Base-by-base conservation (phyloP, 345 rosid genomes). In the Acer saccharum region DNA sequence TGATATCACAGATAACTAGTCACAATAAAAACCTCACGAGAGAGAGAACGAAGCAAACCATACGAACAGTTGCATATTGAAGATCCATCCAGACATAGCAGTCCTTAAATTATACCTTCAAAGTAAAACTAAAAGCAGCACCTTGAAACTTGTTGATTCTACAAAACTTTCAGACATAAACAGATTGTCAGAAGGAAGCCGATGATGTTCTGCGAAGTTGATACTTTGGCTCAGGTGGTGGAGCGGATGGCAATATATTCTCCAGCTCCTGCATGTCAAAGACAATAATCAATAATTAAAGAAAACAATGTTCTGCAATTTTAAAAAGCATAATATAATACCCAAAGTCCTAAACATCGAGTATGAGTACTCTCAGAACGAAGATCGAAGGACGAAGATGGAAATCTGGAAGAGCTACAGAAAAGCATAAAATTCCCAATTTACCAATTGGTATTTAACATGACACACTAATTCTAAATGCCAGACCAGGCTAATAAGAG, bases 191-290 rank as follows among this genome's bases (percentile, higher is more conserved):
- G 85, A 89, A 84, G 65, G 92, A 80, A 65, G 93, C 88, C 4
- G 97, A 89, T 48, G 91, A 74, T 43, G 95, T 89, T 81, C 97
- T 80, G 6, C 94, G 85, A 48, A 91, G 94, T 82, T 88, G 95
- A 81, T 81, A 84, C 77, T 84, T 93, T 27, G 89, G 93, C 76
- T 87, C 85, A 12, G 89, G 91, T 25, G 91, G 88, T 48, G 88
- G 93, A 67, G 84, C 88, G 55, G 74, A 76, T 1, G 92, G 89
- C 35, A 91, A 84, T 84, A 84, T 76, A 74, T 78, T 86, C 88
- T 92, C 93, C 69, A 88, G 84, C 85, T 89, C 93, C 97, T 92
- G 88, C 65, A 79, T 72, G 12, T 68, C 10, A 39, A 65, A 11
- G 20, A 46, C 13, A 64, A 44, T 6, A 60, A 58, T 6, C 50